phyloP scores from a whole-genome alignment of 768 basidiomycete species.

The Punctularia strigosozonata region DNA sequence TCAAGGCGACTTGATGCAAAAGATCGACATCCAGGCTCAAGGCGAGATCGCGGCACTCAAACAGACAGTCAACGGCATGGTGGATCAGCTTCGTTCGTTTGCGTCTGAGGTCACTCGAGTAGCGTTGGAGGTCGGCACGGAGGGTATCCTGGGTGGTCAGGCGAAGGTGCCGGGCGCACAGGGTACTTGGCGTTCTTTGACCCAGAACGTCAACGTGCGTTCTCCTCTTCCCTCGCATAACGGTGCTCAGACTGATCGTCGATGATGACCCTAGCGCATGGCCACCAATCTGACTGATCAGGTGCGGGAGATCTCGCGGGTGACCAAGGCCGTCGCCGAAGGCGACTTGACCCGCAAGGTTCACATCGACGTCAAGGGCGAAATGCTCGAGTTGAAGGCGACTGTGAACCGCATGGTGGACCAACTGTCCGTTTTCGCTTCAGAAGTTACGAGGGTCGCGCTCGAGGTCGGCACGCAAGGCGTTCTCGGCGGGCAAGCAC shows the following conservation, averaged over 20 bases:
- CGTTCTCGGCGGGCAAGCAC: conserved; percentile 78
- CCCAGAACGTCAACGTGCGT: conserved; percentile 79
- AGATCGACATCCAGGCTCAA: conserved; percentile 84
- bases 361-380: conserved; percentile 65
- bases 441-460: conserved; percentile 78
- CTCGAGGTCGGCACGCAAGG: conserved; percentile 77
- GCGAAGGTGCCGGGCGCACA: conserved; percentile 85
- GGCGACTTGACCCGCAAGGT: conserved; percentile 74
- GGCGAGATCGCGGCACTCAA: conserved; percentile 82
- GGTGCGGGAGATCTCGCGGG: conserved; percentile 70
- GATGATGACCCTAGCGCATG: too few relatives aligned
- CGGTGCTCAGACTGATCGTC: too few relatives aligned
- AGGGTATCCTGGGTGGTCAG: conserved; percentile 85
- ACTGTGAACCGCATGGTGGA: conserved; percentile 67
- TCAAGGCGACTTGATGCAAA: conserved; percentile 81
- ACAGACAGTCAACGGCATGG: conserved; percentile 88
- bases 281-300: conserved; percentile 85
- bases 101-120: conserved; percentile 76
- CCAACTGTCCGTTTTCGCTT: conserved; percentile 77
- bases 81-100: conserved; percentile 80
- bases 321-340: conserved; percentile 72
- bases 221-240: conserved; percentile 2
- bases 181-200: conserved; percentile 89
- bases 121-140: conserved; percentile 82
- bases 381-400: conserved; percentile 73